These are phyloP conservation scores for Venturia carpophila DNA, from an alignment of 2,329 filamentous ascomycete species.

Conservation along the genomic window DNA sequence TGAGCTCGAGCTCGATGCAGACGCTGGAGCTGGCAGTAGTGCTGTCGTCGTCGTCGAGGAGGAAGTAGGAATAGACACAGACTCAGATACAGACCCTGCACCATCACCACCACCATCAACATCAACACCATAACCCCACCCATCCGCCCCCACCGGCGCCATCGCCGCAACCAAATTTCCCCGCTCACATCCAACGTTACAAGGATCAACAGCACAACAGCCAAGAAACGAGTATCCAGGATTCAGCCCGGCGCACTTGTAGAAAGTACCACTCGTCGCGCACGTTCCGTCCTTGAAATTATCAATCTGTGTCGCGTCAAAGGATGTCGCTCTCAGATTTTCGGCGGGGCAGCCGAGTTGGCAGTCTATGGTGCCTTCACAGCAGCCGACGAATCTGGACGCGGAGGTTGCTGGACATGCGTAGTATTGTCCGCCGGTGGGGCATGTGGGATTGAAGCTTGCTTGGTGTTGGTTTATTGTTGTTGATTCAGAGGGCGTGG, in stretches of 20 bases:
- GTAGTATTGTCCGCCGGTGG: background rate
- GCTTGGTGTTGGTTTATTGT: too few relatives aligned
- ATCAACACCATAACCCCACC: background rate
- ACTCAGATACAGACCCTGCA: background rate
- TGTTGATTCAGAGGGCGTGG: too few relatives aligned
- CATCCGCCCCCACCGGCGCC: background rate
- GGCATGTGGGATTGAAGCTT: background rate
- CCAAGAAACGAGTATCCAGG: background rate
- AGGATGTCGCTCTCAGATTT: background rate
- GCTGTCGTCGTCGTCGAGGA: background rate
- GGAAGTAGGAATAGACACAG: background rate
- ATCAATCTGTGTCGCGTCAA: background rate
- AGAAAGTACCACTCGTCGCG: background rate
- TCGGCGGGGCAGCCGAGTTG: background rate
- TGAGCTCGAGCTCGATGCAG: background rate
- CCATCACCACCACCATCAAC: background rate
- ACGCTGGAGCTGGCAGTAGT: background rate
- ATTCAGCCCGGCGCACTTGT: background rate
- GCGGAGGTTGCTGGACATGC: background rate
- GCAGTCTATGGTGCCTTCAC: background rate
- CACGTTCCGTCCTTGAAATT: background rate
- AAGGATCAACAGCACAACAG: background rate
- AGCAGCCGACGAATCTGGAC: background rate
- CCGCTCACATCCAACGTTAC: background rate
- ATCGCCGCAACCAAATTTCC: background rate